Base-by-base conservation (phyloP, 129 eudicot species). In the Flaveria brownii region DNA sequence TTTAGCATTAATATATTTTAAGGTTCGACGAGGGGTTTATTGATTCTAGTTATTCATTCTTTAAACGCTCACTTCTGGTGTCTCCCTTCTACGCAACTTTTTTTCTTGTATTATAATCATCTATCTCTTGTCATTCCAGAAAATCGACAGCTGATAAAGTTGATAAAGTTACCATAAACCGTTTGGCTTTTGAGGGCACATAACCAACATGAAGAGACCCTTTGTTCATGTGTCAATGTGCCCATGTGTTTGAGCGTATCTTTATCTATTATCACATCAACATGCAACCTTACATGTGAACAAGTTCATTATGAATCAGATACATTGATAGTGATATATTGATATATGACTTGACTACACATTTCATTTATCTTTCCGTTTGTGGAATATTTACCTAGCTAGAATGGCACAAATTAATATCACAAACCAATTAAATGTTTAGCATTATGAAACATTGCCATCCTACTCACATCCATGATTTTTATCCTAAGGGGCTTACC, bases 391-490 rank as follows among this genome's bases (percentile, higher is more conserved):
- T 74, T 77, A 52, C 68, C 68, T 67, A 68, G 68, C 68, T 67
- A 68, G 68, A 23, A 68, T 52, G 56, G 41, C 57, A 16, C 60
- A 30, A 30, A 30, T 30, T 30, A 30, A 30, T 30, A 30, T 30
- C 36, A 30, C 36, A 74, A 11, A 61, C 30, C 67, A 41, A 26
- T 30, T 36, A 25, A 17, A 46, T 63, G 50, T 49, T 70, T 33
- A 30, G 12, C 56, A 71, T 50, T 26, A 71, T 10, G 23, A 72
- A 49, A 72, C 23, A 49, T 49, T 79, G 83, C 49, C 33, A 36
- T 79, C 78, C 73, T 79, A 79, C 73, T 79, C 78, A 72, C 23
- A 63, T 65, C 82, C 82, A 61, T 71, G 82, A 70, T 78, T 49
- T 42, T 47, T 47, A 75, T 75, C 36, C 50, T 22, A 41, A 7